Percentiles rank a stretch among this genome's conserved stretches.
Evolutionary conservation across 2,329 filamentous ascomycete species (phyloP).

Genomic region (Fusarium burgessii): DNA sequence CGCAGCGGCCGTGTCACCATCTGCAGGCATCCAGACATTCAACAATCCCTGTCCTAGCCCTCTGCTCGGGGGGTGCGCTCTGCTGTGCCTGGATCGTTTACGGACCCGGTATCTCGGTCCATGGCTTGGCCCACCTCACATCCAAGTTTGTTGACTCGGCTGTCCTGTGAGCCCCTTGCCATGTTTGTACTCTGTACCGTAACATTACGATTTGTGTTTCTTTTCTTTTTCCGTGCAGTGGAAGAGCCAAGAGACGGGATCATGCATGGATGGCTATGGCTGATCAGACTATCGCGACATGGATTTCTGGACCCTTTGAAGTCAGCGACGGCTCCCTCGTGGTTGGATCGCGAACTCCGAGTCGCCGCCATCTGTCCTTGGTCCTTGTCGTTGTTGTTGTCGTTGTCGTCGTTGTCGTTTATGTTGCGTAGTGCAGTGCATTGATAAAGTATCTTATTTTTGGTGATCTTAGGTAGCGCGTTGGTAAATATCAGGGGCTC

Average conservation of each 20-base stretch:
- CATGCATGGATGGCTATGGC: slow-evolving; percentile 12
- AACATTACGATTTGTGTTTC: slow-evolving; percentile 4
- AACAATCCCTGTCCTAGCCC: slow-evolving; percentile 18
- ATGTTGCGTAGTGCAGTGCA: background rate
- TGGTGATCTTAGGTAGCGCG: slow-evolving; percentile 12
- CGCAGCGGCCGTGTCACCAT: slow-evolving; percentile 21
- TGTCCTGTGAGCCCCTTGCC: slow-evolving; percentile 3
- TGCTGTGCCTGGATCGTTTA: slow-evolving; percentile 37
- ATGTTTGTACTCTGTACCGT: background rate
- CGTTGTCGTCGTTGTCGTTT: background rate
- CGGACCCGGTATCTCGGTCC: slow-evolving; percentile 29
- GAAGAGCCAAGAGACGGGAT: slow-evolving; percentile 27
- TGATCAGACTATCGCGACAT: slow-evolving; percentile 26
- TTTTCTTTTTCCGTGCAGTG: slow-evolving; percentile 14
- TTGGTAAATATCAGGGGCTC: slow-evolving; percentile 7
- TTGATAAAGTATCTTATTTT: slow-evolving; percentile 10
- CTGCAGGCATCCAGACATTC: slow-evolving; percentile 25
- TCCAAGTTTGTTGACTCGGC: slow-evolving; percentile 24
- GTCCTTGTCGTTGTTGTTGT: no score
- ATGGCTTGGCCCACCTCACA: slow-evolving; percentile 27
- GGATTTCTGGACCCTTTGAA: slow-evolving; percentile 16
- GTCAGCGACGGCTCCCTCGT: slow-evolving; percentile 32
- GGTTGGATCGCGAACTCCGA: slow-evolving; percentile 30
- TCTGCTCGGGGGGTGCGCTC: slow-evolving; percentile 32
- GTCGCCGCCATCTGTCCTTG: slow-evolving; percentile 26